Conservation (phyloP, 139 green algal species). For the Ettlia oleoabundans region DNA sequence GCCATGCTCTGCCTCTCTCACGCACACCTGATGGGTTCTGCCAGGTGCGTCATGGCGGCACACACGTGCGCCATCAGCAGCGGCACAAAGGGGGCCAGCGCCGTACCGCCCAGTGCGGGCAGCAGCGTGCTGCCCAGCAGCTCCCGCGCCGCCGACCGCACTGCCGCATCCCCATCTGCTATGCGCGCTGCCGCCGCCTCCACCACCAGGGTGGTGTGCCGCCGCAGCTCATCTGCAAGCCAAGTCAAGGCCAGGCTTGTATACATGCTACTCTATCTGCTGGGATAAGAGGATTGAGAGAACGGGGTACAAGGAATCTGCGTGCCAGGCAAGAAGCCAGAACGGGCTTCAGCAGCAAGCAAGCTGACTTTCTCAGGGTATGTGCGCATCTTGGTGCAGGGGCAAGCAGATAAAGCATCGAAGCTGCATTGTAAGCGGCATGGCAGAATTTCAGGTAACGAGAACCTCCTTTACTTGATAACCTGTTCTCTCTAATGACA, state of each 20-base stretch:
- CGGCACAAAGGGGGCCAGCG: constrained; percentile 78
- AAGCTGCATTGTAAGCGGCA: too few relatives aligned
- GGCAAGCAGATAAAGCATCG: too few relatives aligned
- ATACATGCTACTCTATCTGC: too few relatives aligned
- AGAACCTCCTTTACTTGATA: too few relatives aligned
- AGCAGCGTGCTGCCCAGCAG: constrained; percentile 59
- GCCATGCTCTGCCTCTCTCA: background rate
- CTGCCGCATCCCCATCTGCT: constrained; percentile 62
- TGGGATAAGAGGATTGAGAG: too few relatives aligned
- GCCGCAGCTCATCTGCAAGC: constrained; percentile 44
- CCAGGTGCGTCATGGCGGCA: constrained; percentile 72
- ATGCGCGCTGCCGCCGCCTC: constrained; percentile 56
- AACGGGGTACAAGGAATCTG: too few relatives aligned
- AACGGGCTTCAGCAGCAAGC: too few relatives aligned
- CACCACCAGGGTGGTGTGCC: constrained; percentile 44
- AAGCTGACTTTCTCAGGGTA: too few relatives aligned
- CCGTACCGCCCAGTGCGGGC: constrained; percentile 51
- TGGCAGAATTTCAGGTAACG: too few relatives aligned
- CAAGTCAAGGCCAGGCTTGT: background rate
- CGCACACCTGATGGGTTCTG: constrained; percentile 33
- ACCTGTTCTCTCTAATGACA: too few relatives aligned
- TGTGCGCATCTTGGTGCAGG: too few relatives aligned
- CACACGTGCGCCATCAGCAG: constrained; percentile 83
- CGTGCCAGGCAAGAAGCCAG: too few relatives aligned
- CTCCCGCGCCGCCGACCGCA: constrained; percentile 58